A percentile compares a stretch with the other conserved stretches of the same genome.
phyloP scores from a whole-genome alignment of 345 rosid species.

The Schrenkiella parvula region DNA sequence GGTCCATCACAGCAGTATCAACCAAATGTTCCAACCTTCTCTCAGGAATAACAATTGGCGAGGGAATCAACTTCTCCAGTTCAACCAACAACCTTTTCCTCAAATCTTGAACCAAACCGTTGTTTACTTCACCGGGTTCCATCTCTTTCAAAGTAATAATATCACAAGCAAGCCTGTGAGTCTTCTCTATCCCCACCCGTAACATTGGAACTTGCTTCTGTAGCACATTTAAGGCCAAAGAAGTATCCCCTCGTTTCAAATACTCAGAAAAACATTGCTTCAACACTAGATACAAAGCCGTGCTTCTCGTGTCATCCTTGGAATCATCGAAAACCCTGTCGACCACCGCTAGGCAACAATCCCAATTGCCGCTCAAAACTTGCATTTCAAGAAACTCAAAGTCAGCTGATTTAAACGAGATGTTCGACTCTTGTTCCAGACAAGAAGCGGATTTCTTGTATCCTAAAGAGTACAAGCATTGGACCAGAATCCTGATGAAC shows the following conservation, averaged over 20 bases:
- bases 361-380: constrained; percentile 65
- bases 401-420: constrained; percentile 44
- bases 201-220: constrained; percentile 52
- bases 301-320: constrained; percentile 45
- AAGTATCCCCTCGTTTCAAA: constrained; percentile 52
- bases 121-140: constrained; percentile 40
- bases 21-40: constrained; percentile 70
- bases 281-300: constrained; percentile 56
- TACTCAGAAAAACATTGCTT: constrained; percentile 69
- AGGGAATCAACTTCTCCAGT: constrained; percentile 59
- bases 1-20: constrained; percentile 55
- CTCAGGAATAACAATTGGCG: constrained; percentile 51
- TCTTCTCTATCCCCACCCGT: constrained; percentile 49
- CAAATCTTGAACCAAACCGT: constrained; percentile 33
- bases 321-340: constrained; percentile 35
- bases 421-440: constrained; percentile 63
- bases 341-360: constrained; percentile 47
- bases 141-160: constrained; percentile 45
- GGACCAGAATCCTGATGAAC: constrained; percentile 61
- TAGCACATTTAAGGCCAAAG: constrained; percentile 51
- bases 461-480: constrained; percentile 71
- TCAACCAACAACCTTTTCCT: constrained; percentile 53
- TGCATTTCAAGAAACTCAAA: constrained; percentile 54
- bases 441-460: constrained; percentile 61
- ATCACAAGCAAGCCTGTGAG: constrained; percentile 52